Evolutionary conservation across 768 basidiomycete species (phyloP), one percentile per base, ranked within the genome.

Genomic region (Omphalotus guepiniiformis): DNA sequence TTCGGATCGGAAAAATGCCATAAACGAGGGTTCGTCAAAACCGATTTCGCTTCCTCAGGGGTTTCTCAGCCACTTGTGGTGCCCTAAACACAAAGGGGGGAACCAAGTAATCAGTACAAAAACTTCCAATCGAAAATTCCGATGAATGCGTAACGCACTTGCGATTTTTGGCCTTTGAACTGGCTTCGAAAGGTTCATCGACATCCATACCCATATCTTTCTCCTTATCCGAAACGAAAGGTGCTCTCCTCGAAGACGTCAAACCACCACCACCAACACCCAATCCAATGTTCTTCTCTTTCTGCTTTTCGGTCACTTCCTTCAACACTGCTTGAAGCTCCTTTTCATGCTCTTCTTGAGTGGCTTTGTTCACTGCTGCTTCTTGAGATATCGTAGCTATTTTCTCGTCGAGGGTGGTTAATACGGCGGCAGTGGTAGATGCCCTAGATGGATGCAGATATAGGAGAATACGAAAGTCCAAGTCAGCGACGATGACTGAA

Each of bases 351-450:
- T 75, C 75, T 12, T 74, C 69, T 32, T 72, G 71, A n/a, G 63
- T 61, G 2, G 53, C 50, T 49, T 78, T 78, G 12, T 63, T 63
- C 1, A 60, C 61, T 3, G 66, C 69, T 4, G 62, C 62, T 44
- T 78, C 71, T 6, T 67, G 59, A 0, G 77, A 64, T n/a, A 89
- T 76, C 21, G 72, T 58, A 16, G 66, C 63, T 37, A 94, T 76
- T 65, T 87, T 86, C 22, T 70, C 65, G 55, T 93, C 88, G 13
- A 95, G 77, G 3, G 88, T 80, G 4, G 73, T 57, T 40, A 95
- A 75, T 5, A 93, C 83, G 4, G 75, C 65, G 4, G 83, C 73
- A 2, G 88, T 86, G 9, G 83, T 90, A 12, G 73, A 68, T 9
- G 85, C 80, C 87, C 86, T 88, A 56, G 9, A 16, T 49, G 53